Conservation (phyloP, 306 rosid genomes). For the Pyrus bretschneideri region DNA sequence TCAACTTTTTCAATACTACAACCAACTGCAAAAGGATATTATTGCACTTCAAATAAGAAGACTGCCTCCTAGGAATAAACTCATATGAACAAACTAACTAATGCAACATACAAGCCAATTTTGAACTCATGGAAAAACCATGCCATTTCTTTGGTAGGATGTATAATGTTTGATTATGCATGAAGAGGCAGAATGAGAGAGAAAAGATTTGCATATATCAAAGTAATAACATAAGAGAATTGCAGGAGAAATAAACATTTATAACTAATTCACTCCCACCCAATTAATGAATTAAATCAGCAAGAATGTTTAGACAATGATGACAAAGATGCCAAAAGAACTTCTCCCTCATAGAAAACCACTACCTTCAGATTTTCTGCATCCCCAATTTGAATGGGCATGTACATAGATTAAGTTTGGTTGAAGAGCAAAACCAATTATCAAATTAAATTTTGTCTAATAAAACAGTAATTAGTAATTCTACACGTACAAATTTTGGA, state of each 20-base stretch:
- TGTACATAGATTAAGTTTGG: not conserved
- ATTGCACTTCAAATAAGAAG: slow-evolving; percentile 7
- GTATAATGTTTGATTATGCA: not conserved
- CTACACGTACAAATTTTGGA: not conserved
- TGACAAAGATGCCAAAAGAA: not conserved
- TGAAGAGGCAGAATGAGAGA: not conserved
- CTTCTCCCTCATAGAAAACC: not conserved
- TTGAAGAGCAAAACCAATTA: too few species aligned
- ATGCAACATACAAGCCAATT: not conserved
- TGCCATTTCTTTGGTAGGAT: not conserved
- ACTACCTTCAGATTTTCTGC: not conserved
- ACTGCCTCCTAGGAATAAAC: not conserved
- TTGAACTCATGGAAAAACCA: not conserved
- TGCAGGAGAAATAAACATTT: not conserved
- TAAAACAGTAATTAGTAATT: too few species aligned
- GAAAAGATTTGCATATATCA: not conserved
- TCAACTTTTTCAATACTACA: slow-evolving; percentile 82
- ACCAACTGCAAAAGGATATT: slow-evolving; percentile 68
- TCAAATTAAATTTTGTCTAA: too few species aligned
- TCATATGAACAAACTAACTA: not conserved
- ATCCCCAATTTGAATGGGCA: not conserved
- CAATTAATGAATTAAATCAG: not conserved
- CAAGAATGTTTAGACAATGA: too few species aligned
- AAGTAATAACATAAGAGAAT: not conserved
- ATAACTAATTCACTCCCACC: not conserved